Conservation (phyloP, 163 green algal species). For the Dunaliella salina region DNA sequence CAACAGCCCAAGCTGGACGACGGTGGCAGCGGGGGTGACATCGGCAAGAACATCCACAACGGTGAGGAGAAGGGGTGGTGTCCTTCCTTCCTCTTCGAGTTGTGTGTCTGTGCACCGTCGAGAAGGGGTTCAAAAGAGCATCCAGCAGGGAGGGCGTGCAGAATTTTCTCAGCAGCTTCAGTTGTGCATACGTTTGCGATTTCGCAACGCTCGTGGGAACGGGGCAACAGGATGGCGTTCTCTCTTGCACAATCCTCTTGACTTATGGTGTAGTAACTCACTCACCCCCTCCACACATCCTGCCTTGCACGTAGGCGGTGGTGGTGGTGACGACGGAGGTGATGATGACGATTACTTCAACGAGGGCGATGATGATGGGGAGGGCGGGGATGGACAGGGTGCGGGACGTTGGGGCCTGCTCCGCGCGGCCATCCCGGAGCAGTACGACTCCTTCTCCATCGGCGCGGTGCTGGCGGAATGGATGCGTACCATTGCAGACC, state of each 20-base stretch:
- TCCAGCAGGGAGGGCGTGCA: no score
- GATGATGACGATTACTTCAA: constrained; percentile 82
- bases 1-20: constrained; percentile 76
- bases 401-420: constrained; percentile 67
- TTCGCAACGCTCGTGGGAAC: no score
- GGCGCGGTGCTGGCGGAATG: constrained; percentile 81
- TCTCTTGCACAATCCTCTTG: no score
- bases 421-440: constrained; percentile 69
- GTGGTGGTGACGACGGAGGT: constrained; percentile 50
- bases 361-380: constrained; percentile 81
- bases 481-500: constrained; percentile 81
- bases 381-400: constrained; percentile 74
- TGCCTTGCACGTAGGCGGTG: not conserved
- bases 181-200: no score
- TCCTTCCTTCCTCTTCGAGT: no score
- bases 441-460: constrained; percentile 85
- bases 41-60: constrained; percentile 85
- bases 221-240: no score
- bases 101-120: not conserved
- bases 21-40: constrained; percentile 71
- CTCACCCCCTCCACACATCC: no score
- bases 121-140: not conserved
- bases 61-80: constrained; percentile 35
- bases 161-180: no score
- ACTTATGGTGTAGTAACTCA: no score